Conservation (phyloP, 1,284 basidiomycete genomes). For the Rhizoctonia solani region DNA sequence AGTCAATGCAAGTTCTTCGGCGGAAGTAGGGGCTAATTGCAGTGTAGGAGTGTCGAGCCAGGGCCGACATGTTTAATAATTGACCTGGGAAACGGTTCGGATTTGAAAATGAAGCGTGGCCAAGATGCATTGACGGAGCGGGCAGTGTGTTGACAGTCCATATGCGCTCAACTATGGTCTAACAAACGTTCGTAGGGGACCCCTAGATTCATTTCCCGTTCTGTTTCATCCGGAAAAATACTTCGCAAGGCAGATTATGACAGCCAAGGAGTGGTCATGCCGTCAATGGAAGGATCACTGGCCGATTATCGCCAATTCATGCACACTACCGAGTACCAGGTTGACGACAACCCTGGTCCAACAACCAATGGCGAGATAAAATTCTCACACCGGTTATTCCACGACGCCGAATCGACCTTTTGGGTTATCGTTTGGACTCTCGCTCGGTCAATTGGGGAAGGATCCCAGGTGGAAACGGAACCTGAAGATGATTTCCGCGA, state of each 20-base stretch:
- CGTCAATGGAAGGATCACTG: neutral
- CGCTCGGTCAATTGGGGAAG: neutral
- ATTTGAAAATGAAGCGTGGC: neutral
- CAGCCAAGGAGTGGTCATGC: neutral
- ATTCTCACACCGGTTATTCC: neutral
- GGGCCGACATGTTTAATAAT: neutral
- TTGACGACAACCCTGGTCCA: neutral
- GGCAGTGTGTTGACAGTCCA: neutral
- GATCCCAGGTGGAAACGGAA: neutral
- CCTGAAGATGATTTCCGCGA: neutral
- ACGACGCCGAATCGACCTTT: slow-evolving; percentile 9
- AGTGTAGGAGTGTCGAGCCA: neutral
- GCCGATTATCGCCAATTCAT: neutral
- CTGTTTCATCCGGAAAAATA: neutral
- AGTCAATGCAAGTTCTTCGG: neutral
- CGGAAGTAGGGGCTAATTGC: neutral
- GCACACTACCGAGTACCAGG: neutral
- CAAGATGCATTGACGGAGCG: neutral
- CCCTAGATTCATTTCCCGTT: neutral
- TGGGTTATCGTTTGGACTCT: slow-evolving; percentile 6
- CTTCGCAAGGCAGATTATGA: neutral
- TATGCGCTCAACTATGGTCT: neutral
- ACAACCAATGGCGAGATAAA: neutral
- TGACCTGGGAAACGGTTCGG: neutral
- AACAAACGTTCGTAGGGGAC: neutral